Percentiles rank a stretch among this genome's conserved stretches.
These are phyloP conservation scores for Gloeopeniophorella convolvens DNA, from an alignment of 768 basidiomycete species.

Conservation along the genomic window DNA sequence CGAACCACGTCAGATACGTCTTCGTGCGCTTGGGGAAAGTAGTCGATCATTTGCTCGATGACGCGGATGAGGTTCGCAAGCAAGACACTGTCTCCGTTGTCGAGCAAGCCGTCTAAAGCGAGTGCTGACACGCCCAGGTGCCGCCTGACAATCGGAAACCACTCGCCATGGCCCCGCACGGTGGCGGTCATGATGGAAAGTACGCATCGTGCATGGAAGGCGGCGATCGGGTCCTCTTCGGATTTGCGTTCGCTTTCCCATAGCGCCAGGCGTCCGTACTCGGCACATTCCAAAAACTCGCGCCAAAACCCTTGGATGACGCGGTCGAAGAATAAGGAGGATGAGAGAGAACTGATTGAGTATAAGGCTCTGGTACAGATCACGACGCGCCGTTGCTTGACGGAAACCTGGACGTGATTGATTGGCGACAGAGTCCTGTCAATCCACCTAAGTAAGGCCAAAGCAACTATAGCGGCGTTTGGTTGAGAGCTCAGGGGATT, in stretches of 20 bases:
- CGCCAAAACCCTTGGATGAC: conserved; percentile 5
- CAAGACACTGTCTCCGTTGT: background rate
- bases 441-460: too few species aligned
- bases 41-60: too few species aligned
- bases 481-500: too few species aligned
- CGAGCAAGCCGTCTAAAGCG: background rate
- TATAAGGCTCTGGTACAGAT: conserved; percentile 4
- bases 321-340: conserved; percentile 1
- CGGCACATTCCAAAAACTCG: background rate
- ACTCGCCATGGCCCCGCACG: background rate
- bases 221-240: too few species aligned
- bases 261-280: conserved; percentile 2
- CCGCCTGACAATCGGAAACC: background rate
- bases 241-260: too few species aligned
- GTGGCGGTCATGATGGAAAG: background rate
- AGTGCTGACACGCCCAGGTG: background rate
- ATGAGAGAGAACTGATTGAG: background rate
- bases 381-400: conserved; percentile 4
- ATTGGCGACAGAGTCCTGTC: conserved; percentile 1
- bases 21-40: too few species aligned
- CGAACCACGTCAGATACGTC: too few species aligned
- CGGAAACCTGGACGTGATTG: background rate
- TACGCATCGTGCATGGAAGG: conserved; percentile 5
- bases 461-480: too few species aligned
- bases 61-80: background rate